Evolutionary conservation across 164 flowering plant genomes (phyloP), one percentile per base, ranked within the genome.

Genomic region (Macadamia tetraphylla): DNA sequence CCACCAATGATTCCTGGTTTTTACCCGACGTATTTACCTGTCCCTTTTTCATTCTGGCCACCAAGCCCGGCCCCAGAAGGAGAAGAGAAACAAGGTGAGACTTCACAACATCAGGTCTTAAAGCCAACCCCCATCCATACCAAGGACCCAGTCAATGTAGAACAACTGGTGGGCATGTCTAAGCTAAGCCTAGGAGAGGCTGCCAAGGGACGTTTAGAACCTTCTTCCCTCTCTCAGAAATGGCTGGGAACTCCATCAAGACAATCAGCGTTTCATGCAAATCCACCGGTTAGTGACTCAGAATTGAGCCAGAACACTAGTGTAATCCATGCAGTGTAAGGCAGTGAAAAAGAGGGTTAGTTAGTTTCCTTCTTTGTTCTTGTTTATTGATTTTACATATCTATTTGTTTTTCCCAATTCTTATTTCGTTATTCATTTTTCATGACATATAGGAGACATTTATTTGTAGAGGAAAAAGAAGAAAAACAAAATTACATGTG

Each of bases 251-350:
- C 84, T 67, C 85, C 90, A 11, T 84, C 94, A 23, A 74, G 96
- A 72, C 94, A 82, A 62, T 92, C 98, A 0, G 98, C 96, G 1
- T 92, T 90, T 75, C 92, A 87, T 71, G 79, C 83, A 9, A 92
- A 79, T 66, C 76, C 84, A 60, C 76, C 87, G 0, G 83, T 58
- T 6, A 61, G 66, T 71, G 70, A 71, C 0, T 66, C 95, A 17
- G 83, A 77, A n/a, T 55, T 86, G 60, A 79, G 71, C 64, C 74
- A 80, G 64, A 81, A 79, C 46, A 74, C 62, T 40, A 80, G 77
- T 70, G 74, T 75, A 46, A 83, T 85, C 64, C 86, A 81, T 73
- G 94, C 94, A 35, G 76, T 80, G 48, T 90, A 53, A 53, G 78
- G 77, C 15, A 53, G 6, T 9, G 51, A 46, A 11, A 46, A 46